Evolutionary conservation across 1,284 basidiomycete species (phyloP), one percentile per base, ranked within the genome.

Genomic region (Moniliophthora roreri): DNA sequence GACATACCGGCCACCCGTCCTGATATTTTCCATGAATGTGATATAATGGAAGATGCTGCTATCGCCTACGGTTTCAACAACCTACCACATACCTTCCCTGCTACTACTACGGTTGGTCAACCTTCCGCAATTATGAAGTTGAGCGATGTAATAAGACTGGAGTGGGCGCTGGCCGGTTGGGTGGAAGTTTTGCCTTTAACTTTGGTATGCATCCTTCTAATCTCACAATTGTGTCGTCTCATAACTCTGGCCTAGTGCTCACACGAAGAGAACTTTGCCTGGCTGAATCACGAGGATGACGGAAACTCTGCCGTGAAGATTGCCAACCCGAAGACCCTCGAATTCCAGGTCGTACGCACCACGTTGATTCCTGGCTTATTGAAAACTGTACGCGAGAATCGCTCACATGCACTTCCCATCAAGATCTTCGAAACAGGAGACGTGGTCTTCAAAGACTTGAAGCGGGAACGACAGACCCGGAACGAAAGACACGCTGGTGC

Each of bases 1-100:
- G 74, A 84, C 37, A 82, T 99, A 34, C 96, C 96, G 1, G 81
- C 91, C 26, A 98, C 95, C 10, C 85, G 96, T 42, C 94, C 97
- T 0, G 96, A 99, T 67, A 97, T 99, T 60, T 76, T 99, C 55
- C 97, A 99, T 69, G 95, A 98, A 70, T 98, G 95, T 66, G 96
- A 99, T 69, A 82, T 99, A 63, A 93, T 99, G 88, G 96, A 99
- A 68, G 96, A 99, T 63, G 93, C 90, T 0, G 97, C 97, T 4
- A 95, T 99, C 58, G 96, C 94, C 0, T 98, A 95, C 66, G 97
- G 97, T 1, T 99, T 95, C 79, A 98, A 99, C 76, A 96, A 96
- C 65, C 79, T 99, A 41, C 93, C 93, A 2, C 84, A 91, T 62
- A 87, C 86, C 10, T 95, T 98, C 83, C 96, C 97, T 0, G 74